phyloP scores from a whole-genome alignment of 2,329 filamentous ascomycete genomes.

The Calonectria crousiana region DNA sequence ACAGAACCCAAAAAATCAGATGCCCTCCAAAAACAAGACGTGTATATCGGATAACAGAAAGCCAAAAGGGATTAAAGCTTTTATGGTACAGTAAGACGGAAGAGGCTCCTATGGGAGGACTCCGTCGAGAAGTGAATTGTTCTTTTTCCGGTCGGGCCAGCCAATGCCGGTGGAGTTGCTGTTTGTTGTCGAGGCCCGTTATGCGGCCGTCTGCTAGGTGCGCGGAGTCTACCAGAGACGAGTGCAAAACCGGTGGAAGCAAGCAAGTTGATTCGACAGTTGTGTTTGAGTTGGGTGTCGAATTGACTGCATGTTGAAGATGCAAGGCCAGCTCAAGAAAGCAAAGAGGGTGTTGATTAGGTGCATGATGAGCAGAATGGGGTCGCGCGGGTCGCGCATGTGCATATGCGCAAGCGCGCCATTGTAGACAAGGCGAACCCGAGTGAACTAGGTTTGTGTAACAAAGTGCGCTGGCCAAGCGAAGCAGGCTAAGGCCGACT shows the following conservation, averaged over 20 bases:
- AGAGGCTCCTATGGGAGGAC: constrained; percentile 27
- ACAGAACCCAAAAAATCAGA: constrained; percentile 43
- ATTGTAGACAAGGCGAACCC: constrained; percentile 34
- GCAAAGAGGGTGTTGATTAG: constrained; percentile 33
- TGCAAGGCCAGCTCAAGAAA: constrained; percentile 33
- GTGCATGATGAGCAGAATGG: constrained; percentile 37
- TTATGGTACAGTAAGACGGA: constrained; percentile 35
- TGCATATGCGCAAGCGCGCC: constrained; percentile 40
- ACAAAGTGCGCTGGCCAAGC: constrained; percentile 29
- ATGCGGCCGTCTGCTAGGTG: constrained; percentile 24
- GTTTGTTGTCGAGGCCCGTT: constrained; percentile 26
- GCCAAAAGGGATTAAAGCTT: constrained; percentile 38
- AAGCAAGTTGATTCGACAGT: constrained; percentile 39
- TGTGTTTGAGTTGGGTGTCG: constrained; percentile 13
- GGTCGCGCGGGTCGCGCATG: constrained; percentile 34
- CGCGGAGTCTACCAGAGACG: constrained; percentile 12
- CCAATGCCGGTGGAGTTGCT: constrained; percentile 36
- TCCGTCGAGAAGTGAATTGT: constrained; percentile 39
- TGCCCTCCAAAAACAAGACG: constrained; percentile 38
- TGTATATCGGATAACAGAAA: constrained; percentile 26
- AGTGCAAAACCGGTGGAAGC: constrained; percentile 35
- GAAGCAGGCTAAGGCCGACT: constrained; percentile 8
- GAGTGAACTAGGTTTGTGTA: constrained; percentile 37
- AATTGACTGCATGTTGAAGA: constrained; percentile 16
- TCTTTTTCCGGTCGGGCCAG: constrained; percentile 42